Percentiles rank a stretch among this genome's conserved stretches.
phyloP scores from a whole-genome alignment of 1,139 yeast species.

The Lodderomyces elongisporus region DNA sequence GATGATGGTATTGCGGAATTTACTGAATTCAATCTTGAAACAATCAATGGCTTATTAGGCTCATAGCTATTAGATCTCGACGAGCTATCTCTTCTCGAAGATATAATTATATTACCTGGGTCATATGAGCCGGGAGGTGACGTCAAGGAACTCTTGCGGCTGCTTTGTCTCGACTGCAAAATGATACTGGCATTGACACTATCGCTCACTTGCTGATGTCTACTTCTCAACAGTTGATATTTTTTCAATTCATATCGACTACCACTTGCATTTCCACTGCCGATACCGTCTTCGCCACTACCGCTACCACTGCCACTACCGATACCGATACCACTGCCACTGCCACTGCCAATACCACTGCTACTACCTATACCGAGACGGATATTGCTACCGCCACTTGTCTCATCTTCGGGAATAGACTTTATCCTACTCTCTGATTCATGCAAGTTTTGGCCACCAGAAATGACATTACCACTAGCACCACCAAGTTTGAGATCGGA shows the following conservation, averaged over 20 bases:
- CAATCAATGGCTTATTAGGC: conserved; percentile 4
- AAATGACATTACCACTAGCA: too few species aligned
- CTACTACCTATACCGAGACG: too few species aligned
- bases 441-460: conserved; percentile 4
- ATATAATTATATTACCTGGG: conserved; percentile 6
- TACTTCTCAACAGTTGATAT: conserved; percentile 35
- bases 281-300: neutral
- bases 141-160: conserved; percentile 30
- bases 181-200: conserved; percentile 46
- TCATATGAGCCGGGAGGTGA: conserved; percentile 21
- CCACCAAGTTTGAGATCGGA: conserved; percentile 40
- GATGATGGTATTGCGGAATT: conserved; percentile 1
- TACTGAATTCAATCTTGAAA: conserved; percentile 5
- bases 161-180: conserved; percentile 23
- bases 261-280: neutral
- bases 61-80: conserved; percentile 15
- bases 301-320: neutral
- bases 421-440: conserved; percentile 2
- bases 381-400: neutral
- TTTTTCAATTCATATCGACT: conserved; percentile 19
- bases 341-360: neutral
- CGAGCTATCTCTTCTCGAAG: conserved; percentile 25
- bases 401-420: conserved; percentile 1
- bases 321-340: too few species aligned
- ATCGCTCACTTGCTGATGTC: conserved; percentile 47